Percentiles rank a stretch among this genome's conserved stretches.
phyloP scores from a whole-genome alignment of 2,329 filamentous ascomycete genomes.

The Colletotrichum sp. region DNA sequence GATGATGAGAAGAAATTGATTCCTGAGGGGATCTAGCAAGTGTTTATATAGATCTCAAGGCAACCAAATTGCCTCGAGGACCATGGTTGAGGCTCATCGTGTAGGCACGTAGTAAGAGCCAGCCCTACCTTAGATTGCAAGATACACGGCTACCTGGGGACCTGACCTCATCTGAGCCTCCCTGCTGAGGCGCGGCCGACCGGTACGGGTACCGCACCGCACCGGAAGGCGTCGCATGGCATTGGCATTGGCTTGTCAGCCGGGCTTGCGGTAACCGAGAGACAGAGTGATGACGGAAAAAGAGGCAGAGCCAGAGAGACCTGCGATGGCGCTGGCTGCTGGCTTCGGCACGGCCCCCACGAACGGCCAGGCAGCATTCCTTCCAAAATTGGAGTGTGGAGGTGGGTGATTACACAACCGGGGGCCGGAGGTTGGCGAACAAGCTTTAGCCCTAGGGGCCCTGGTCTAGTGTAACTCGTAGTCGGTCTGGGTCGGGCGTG shows the following conservation, averaged over 20 bases:
- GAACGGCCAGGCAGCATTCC: constrained; percentile 12
- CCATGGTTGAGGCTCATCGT: constrained; percentile 7
- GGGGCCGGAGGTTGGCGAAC: not conserved
- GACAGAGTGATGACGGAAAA: not conserved
- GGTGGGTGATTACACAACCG: constrained; percentile 1
- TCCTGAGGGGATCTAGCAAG: not conserved
- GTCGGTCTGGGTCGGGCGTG: not conserved
- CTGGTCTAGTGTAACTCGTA: not conserved
- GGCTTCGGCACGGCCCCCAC: constrained; percentile 15
- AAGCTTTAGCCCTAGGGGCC: constrained; percentile 2
- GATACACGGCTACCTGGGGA: not conserved
- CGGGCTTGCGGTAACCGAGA: not conserved
- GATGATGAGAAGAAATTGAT: not conserved
- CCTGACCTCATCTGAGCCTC: constrained; percentile 7
- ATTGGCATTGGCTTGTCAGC: not conserved
- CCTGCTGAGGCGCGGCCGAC: constrained; percentile 1
- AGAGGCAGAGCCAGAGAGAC: not conserved
- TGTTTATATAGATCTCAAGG: constrained; percentile 15
- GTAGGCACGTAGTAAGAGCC: constrained; percentile 9
- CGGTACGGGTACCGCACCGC: not conserved
- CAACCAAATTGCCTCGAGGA: not conserved
- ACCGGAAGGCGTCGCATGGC: not conserved
- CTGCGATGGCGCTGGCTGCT: not conserved
- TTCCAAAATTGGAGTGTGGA: constrained; percentile 13
- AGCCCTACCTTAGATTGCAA: not conserved